Conservation (phyloP, 148 eudicot species). For the Arctostaphylos glauca region DNA sequence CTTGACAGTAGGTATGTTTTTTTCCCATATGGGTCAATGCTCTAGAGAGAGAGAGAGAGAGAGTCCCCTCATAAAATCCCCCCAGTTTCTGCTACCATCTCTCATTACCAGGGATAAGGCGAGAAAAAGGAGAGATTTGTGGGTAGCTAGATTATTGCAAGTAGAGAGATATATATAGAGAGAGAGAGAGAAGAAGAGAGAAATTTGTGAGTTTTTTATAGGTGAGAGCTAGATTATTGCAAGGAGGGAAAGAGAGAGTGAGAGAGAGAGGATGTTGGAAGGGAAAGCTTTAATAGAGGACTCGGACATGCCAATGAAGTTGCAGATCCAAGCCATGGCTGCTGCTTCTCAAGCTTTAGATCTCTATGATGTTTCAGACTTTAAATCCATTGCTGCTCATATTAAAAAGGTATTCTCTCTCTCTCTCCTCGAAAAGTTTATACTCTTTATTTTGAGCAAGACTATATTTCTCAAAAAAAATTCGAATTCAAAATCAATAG, state of each 20-base stretch:
- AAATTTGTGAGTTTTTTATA: conserved; percentile 23
- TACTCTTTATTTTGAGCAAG: no score
- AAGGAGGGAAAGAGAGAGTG: conserved; percentile 2
- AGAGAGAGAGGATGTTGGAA: conserved; percentile 70
- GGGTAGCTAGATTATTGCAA: conserved; percentile 13
- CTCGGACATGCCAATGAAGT: conserved; percentile 91
- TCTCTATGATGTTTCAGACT: conserved; percentile 75
- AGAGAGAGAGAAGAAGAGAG: background rate
- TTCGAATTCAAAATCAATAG: no score
- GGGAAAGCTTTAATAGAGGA: conserved; percentile 88
- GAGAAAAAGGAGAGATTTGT: background rate
- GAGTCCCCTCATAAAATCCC: background rate
- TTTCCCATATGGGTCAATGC: conserved; percentile 27
- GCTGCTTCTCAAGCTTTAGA: conserved; percentile 92
- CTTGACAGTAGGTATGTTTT: conserved; percentile 18
- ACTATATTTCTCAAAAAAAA: no score
- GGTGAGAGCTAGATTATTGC: conserved; percentile 16
- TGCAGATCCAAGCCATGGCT: conserved; percentile 95
- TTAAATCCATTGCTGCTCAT: conserved; percentile 79
- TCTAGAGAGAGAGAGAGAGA: background rate
- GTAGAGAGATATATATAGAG: background rate
- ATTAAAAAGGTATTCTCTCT: conserved; percentile 64
- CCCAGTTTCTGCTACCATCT: background rate
- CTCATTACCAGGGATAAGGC: background rate
- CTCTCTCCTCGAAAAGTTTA: no score